Evolutionary conservation across 768 basidiomycete species (phyloP).

Genomic region (Heimioporus sp.): DNA sequence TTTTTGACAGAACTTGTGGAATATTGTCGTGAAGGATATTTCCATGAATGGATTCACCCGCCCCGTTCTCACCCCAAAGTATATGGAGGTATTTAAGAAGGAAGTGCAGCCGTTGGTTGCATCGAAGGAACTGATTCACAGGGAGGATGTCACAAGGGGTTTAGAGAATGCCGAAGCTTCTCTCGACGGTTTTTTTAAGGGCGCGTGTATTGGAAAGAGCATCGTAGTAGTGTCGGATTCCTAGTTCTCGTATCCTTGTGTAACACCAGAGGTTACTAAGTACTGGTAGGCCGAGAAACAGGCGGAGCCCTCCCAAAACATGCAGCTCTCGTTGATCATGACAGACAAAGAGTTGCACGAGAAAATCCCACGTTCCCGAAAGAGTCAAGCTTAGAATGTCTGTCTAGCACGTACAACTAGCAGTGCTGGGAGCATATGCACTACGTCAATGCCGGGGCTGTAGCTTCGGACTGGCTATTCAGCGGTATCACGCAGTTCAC

Average conservation of each 20-base stretch:
- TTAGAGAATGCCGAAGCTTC: slow-evolving; percentile 33
- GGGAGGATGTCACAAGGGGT: slow-evolving; percentile 45
- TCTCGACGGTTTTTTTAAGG: background rate
- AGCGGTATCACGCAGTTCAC: background rate
- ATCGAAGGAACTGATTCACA: slow-evolving; percentile 45
- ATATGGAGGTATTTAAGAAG: slow-evolving; percentile 41
- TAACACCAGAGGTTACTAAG: no score
- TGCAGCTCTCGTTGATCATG: no score
- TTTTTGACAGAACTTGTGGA: background rate
- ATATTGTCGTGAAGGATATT: slow-evolving; percentile 36
- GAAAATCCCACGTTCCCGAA: no score
- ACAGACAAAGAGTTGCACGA: no score
- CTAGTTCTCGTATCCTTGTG: background rate
- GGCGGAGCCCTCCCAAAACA: no score
- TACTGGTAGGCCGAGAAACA: no score
- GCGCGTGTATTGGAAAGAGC: slow-evolving; percentile 6
- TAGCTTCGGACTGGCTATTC: background rate
- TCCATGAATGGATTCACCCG: slow-evolving; percentile 47
- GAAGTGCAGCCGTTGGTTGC: slow-evolving; percentile 40
- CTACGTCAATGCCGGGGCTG: background rate
- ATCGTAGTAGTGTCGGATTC: slow-evolving; percentile 4
- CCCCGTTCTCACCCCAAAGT: slow-evolving; percentile 26
- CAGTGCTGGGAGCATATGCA: no score
- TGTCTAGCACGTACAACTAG: no score
- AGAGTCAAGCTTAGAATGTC: no score